Conservation (phyloP, 2,329 filamentous ascomycete genomes). For the Exophiala bonariae region DNA sequence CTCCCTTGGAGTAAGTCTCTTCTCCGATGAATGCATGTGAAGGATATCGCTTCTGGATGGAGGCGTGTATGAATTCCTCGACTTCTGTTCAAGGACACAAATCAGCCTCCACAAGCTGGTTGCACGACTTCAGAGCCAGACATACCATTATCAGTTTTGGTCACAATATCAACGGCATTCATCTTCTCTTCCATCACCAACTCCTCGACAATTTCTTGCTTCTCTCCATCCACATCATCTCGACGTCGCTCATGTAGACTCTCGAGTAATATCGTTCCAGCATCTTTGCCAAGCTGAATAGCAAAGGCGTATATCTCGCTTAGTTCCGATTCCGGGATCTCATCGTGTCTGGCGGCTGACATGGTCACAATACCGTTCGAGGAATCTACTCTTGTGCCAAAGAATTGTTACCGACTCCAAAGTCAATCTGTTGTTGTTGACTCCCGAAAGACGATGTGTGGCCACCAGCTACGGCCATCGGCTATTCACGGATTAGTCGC, state of each 20-base stretch:
- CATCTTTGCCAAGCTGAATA: constrained; percentile 67
- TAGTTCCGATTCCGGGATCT: constrained; percentile 47
- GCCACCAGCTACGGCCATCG: no score
- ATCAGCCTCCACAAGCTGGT: no score
- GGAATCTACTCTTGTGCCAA: not conserved
- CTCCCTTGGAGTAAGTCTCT: constrained; percentile 70
- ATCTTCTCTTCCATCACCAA: constrained; percentile 64
- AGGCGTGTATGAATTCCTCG: constrained; percentile 66
- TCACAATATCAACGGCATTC: constrained; percentile 75
- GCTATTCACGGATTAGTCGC: no score
- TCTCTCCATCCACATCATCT: constrained; percentile 1
- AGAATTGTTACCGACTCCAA: not conserved
- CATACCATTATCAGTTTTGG: constrained; percentile 71
- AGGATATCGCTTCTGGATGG: constrained; percentile 63
- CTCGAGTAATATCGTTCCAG: constrained; percentile 66
- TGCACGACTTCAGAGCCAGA: no score
- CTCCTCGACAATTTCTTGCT: constrained; percentile 31
- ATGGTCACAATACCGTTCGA: not conserved
- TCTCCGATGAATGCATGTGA: constrained; percentile 75
- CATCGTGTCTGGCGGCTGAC: not conserved
- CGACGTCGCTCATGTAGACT: constrained; percentile 59
- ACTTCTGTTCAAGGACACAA: constrained; percentile 54
- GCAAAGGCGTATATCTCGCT: constrained; percentile 70
- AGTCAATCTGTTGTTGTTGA: no score
- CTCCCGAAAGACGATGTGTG: no score